Conservation (phyloP, 2,329 filamentous ascomycete species). For the Paracoccidioides lutzii region DNA sequence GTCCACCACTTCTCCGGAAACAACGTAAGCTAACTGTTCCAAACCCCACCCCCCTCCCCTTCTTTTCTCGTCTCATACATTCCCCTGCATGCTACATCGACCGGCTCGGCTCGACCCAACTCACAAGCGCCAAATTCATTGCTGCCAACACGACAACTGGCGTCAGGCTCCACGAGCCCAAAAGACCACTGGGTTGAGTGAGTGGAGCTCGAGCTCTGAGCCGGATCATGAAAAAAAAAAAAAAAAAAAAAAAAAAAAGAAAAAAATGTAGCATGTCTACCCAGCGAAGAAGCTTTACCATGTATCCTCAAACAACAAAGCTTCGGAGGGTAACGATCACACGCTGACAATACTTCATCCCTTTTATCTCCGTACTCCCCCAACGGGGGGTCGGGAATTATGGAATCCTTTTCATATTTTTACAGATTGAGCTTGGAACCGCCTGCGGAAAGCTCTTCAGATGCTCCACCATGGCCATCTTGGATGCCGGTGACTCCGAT, state of each 20-base stretch:
- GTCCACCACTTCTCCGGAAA: conserved; percentile 98
- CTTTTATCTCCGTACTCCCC: not conserved
- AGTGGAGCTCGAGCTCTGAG: not conserved
- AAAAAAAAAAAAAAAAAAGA: not conserved
- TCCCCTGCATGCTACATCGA: not conserved
- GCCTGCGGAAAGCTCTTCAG: conserved; percentile 98
- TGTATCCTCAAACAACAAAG: conserved; percentile 27
- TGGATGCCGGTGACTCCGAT: conserved; percentile 97
- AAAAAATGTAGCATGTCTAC: conserved; percentile 33
- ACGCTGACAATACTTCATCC: not conserved
- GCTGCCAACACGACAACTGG: not conserved
- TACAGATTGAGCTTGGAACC: conserved; percentile 92
- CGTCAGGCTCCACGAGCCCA: not conserved
- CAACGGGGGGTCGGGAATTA: not conserved
- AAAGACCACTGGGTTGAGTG: not conserved
- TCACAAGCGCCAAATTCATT: not conserved
- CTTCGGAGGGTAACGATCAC: conserved; percentile 70
- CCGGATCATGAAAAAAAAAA: not conserved
- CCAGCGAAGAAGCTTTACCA: conserved; percentile 78
- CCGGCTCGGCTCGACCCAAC: not conserved
- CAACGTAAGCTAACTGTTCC: conserved; percentile 63
- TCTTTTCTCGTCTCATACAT: not conserved
- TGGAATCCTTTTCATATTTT: conserved; percentile 26
- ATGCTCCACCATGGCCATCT: conserved; percentile 91
- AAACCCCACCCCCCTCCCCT: conserved; percentile 1